Evolutionary conservation across 441 rosid genomes (phyloP).

Genomic region (Melianthus villosus): DNA sequence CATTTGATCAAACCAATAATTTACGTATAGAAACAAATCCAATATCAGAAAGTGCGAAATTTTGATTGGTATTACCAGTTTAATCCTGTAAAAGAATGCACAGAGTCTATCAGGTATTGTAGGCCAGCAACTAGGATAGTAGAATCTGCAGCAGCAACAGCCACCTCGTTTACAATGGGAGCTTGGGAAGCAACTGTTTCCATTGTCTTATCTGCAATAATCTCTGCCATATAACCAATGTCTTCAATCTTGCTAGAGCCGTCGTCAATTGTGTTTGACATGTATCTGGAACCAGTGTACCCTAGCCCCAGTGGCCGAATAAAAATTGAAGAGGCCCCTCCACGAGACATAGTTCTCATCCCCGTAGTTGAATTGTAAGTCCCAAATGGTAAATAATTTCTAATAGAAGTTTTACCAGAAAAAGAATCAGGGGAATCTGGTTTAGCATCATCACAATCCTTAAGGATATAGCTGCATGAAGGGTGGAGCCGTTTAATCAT

Average conservation of each 20-base stretch:
- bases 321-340: slow-evolving; percentile 9
- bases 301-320: slow-evolving; percentile 12
- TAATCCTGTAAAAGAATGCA: slow-evolving; percentile 29
- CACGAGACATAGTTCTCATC: slow-evolving; percentile 9
- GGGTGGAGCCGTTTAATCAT: slow-evolving; percentile 20
- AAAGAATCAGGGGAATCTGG: not conserved
- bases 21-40: not conserved
- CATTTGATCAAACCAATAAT: too few relatives aligned
- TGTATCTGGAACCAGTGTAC: slow-evolving; percentile 18
- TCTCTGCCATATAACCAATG: slow-evolving; percentile 18
- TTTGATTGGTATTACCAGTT: slow-evolving; percentile 18
- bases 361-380: slow-evolving; percentile 2
- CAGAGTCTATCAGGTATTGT: slow-evolving; percentile 26
- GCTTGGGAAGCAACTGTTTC: slow-evolving; percentile 13
- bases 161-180: slow-evolving; percentile 26
- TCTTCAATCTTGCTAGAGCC: slow-evolving; percentile 26
- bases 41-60: not conserved
- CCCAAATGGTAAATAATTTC: slow-evolving; percentile 3
- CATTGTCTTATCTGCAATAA: slow-evolving; percentile 13
- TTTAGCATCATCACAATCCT: slow-evolving; percentile 16
- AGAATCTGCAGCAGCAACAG: slow-evolving; percentile 39
- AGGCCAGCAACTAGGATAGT: slow-evolving; percentile 30
- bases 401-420: slow-evolving; percentile 1
- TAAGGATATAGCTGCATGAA: slow-evolving; percentile 16
- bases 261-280: slow-evolving; percentile 22